Conservation (phyloP, 345 rosid genomes). For the Hibiscus syriacus region DNA sequence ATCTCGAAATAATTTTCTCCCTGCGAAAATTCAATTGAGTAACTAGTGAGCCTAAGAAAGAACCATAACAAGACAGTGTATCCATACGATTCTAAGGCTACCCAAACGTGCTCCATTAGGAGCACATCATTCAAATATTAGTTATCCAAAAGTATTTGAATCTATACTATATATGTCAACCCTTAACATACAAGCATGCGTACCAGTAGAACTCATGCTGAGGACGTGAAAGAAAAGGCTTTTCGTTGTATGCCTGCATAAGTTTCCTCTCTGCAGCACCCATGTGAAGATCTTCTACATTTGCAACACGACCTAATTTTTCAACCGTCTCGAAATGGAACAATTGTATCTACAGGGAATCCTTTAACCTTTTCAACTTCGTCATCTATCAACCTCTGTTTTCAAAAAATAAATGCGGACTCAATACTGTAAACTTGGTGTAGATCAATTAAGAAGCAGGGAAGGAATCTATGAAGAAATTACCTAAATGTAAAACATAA, state of each 20-base stretch:
- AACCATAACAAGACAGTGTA: background rate
- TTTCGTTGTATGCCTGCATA: constrained; percentile 95
- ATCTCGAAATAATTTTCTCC: constrained; percentile 88
- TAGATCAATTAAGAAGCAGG: background rate
- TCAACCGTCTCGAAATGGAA: constrained; percentile 74
- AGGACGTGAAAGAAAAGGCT: constrained; percentile 97
- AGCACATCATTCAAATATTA: background rate
- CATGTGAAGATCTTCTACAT: constrained; percentile 83
- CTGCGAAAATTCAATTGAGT: constrained; percentile 27
- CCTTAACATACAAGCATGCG: constrained; percentile 12
- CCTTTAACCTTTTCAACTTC: constrained; percentile 92
- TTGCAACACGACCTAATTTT: constrained; percentile 89
- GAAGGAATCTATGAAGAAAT: background rate
- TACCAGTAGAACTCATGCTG: constrained; percentile 80
- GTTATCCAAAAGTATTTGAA: too few species aligned
- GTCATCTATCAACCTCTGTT: constrained; percentile 72
- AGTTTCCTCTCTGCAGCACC: constrained; percentile 88
- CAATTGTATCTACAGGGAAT: constrained; percentile 68
- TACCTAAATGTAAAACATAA: background rate
- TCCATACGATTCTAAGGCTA: background rate
- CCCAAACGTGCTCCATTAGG: background rate
- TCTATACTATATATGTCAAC: background rate
- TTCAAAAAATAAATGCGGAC: background rate
- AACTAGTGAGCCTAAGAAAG: background rate
- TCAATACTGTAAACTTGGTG: background rate